Evolutionary conservation across 257 asterid species (phyloP), one percentile per base, ranked within the genome.

Genomic region (Misopates orontium): DNA sequence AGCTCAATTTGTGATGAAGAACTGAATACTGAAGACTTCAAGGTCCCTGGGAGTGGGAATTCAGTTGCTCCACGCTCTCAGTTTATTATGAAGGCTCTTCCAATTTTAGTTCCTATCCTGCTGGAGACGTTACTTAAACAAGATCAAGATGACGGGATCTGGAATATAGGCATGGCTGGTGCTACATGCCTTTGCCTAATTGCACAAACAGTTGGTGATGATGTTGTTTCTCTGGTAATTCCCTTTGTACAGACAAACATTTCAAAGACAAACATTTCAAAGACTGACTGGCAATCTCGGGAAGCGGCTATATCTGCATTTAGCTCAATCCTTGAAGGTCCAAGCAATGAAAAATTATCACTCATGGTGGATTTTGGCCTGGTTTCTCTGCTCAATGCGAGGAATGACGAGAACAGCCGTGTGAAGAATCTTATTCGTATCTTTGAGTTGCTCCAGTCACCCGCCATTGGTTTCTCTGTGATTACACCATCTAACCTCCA

Each of bases 141-240:
- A 67, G 98, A 88, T 28, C 89, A 86, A 66, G 96, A 88, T 23
- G 96, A 88, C 75, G 96, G 95, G 21, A 76, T 81, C 12, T 88
- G 96, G 96, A 91, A 91, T 73, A 70, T 91, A 22, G 82, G 95
- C 65, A 91, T 91, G 98, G 95, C 98, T 62, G 96, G 95, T 54
- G 95, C 95, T 31, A 86, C 95, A 17, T 89, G 96, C 52, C 90
- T 89, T 42, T 78, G 90, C 70, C 90, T 91, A 59, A 87, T 88
- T 53, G 86, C 95, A 32, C 75, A 86, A 69, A 87, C 89, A n/a
- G 96, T 84, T 19, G 94, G 95, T 31, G 98, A 91, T 81, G 79
- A 64, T 60, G 72, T 91, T 49, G 87, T 91, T 24, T 81, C 86
- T 54, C 83, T 83, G 5, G 98, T 88, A 20, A 88, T 88, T 91